Evolutionary conservation across 805 yeast genomes (phyloP).

Genomic region (Kluyveromyces aestuarii): DNA sequence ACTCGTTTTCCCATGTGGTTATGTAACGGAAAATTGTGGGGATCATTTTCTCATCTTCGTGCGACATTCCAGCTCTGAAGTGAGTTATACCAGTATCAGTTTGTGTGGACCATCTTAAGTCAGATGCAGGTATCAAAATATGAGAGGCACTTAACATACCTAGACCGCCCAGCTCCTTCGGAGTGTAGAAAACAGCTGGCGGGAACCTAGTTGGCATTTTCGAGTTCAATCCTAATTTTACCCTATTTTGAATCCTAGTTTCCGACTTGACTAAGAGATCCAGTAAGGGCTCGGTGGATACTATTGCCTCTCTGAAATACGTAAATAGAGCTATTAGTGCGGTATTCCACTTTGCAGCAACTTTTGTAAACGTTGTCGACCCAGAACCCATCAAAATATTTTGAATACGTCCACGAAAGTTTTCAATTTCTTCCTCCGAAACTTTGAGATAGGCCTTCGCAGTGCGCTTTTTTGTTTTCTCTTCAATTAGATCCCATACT

Average conservation of each 20-base stretch:
- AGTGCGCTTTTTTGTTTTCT: conserved; percentile 68
- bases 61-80: conserved; percentile 88
- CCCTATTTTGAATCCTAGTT: conserved; percentile 86
- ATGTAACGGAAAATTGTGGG: conserved; percentile 92
- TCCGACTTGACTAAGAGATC: conserved; percentile 85
- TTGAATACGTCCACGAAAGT: conserved; percentile 74
- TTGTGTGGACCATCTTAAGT: conserved; percentile 82
- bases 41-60: conserved; percentile 67
- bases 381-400: conserved; percentile 94
- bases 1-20: conserved; percentile 95
- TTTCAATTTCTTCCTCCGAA: conserved; percentile 66
- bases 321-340: conserved; percentile 79
- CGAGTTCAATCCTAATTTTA: conserved; percentile 89
- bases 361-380: conserved; percentile 87
- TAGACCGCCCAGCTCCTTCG: conserved; percentile 92
- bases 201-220: conserved; percentile 99
- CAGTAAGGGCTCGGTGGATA: conserved; percentile 67
- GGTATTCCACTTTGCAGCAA: conserved; percentile 94
- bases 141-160: conserved; percentile 98
- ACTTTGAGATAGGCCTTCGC: conserved; percentile 85
- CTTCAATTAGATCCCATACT: conserved; percentile 80
- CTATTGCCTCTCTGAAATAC: conserved; percentile 88
- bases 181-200: conserved; percentile 96
- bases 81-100: conserved; percentile 93
- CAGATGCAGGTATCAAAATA: conserved; percentile 88